Evolutionary conservation across 1,139 yeast genomes (phyloP), one percentile per base, ranked within the genome.

Genomic region (Wickerhamiella pararugosa): DNA sequence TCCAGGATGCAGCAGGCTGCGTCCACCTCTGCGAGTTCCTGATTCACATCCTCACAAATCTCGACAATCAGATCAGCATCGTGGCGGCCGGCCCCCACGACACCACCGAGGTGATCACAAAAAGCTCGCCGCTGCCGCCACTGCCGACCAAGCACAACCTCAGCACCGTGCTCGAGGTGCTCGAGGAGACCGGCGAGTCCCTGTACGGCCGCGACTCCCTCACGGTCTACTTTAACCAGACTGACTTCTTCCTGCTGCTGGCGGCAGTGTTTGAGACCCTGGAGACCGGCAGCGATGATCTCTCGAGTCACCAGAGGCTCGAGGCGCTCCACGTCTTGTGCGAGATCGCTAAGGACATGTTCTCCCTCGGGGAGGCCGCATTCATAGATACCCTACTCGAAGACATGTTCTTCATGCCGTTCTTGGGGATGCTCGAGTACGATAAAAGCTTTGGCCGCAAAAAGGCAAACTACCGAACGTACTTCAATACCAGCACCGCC

Each of bases 1-100:
- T 90, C 60, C 96, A 90, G 58, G 97, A 86, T 55, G 76, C 83
- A 34, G 82, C 79, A 41, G 97, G 97, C 0, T 90, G 98, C 59
- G 73, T 82, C 10, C 74, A 77, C 10, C 59, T 87, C 39, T 84
- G 95, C 58, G 90, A 83, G 42, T 86, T 83, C 55, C 70, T 86
- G 34, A 73, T 82, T 21, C 69, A 69, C 45, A 76, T 76, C 2
- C 93, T 81, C 54, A 76, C 73, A 48, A 65, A 67, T 40, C 51
- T 72, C 21, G 81, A 82, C 49, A 81, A 79, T 4, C 70, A 71
- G 38, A 82, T 84, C 7, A 78, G 90, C 2, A 64, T 84, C 15
- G 79, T 84, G 21, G 33, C 47, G 10, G 45, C 39, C n/a, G 38
- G 39, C 25, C 41, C 45, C n/a, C 3, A 39, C 49, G 92, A 70